Percentiles rank a stretch among this genome's conserved stretches.
phyloP scores from a whole-genome alignment of 2,329 filamentous ascomycete species.

The Bipolaris victoriae region DNA sequence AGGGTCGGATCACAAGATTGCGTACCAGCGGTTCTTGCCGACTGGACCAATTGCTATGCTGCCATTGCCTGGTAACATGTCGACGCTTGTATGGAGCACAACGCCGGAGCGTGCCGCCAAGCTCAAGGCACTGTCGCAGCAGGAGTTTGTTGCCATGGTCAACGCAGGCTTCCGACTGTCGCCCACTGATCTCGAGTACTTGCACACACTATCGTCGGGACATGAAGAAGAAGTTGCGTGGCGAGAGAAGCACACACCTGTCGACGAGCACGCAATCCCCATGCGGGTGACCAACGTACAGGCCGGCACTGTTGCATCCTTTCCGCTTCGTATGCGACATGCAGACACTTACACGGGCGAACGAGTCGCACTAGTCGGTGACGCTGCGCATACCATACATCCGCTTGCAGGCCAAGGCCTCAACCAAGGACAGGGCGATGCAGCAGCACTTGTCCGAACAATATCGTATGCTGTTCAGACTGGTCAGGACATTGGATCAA shows the following conservation, averaged over 20 bases:
- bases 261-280: constrained; percentile 61
- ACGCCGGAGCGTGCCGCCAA: constrained; percentile 78
- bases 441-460: constrained; percentile 75
- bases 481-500: constrained; percentile 84
- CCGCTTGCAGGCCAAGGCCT: constrained; percentile 93
- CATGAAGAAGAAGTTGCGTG: constrained; percentile 80
- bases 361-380: constrained; percentile 88
- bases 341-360: constrained; percentile 93
- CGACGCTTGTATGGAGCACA: constrained; percentile 94
- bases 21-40: constrained; percentile 94
- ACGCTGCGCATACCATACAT: constrained; percentile 94
- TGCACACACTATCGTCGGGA: constrained; percentile 67
- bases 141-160: constrained; percentile 83
- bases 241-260: constrained; percentile 74
- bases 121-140: constrained; percentile 74
- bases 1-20: constrained; percentile 65
- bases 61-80: constrained; percentile 80
- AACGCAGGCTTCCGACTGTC: constrained; percentile 90
- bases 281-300: constrained; percentile 74
- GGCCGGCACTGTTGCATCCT: constrained; percentile 80
- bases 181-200: constrained; percentile 79
- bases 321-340: constrained; percentile 89
- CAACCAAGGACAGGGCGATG: constrained; percentile 90
- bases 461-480: constrained; percentile 79
- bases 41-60: constrained; percentile 91